Base-by-base conservation (phyloP, 2,329 filamentous ascomycete species). In the Xylaria sp. region DNA sequence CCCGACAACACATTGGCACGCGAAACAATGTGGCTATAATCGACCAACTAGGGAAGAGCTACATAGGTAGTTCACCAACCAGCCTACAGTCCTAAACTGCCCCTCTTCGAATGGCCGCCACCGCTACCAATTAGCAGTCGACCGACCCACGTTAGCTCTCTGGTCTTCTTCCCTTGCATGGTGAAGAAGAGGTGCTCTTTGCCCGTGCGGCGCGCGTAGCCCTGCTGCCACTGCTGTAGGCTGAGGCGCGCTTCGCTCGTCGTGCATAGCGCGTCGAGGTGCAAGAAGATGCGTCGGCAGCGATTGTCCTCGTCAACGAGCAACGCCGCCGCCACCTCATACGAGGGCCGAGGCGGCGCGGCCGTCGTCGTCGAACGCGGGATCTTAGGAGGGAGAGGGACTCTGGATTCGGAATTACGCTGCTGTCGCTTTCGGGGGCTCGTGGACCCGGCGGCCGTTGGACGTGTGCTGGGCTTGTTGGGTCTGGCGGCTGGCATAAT, bases 191-290 rank as follows among this genome's bases (percentile, higher is more conserved):
- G 75, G 15, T 68, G 69, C 1, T 79, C 74, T n/a, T 79, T 78
- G 10, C 77, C 74, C 50, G 73, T 69, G 3, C 73, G 77, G 7
- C 81, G 79, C 31, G 85, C 85, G 71, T 84, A 88, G 2, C 67
- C 69, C 65, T 83, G 78, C 73, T 86, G 85, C 81, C 85, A 89
- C 3, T 75, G 70, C 33, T 77, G 78, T 2, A 89, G 75, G 36
- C 86, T 84, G 5, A 76, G 72, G n/a, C 77, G 80, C 0, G 87
- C 85, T 55, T 84, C 83, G 1, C 72, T 72, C 0, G 83, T 87
- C 9, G 74, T 72, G 66, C 86, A 89, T 15, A 83, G 74, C 0
- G 77, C 73, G 45, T 84, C 81, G 0, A 89, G 80, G 36, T 83
- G 77, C 1, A 71, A 54, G 59, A 89, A 86, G 0, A 85, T 79